A percentile compares a stretch with the other conserved stretches of the same genome.
These are phyloP conservation scores for Hanseniaspora lindneri DNA, from an alignment of 805 yeast species.

Conservation along the genomic window DNA sequence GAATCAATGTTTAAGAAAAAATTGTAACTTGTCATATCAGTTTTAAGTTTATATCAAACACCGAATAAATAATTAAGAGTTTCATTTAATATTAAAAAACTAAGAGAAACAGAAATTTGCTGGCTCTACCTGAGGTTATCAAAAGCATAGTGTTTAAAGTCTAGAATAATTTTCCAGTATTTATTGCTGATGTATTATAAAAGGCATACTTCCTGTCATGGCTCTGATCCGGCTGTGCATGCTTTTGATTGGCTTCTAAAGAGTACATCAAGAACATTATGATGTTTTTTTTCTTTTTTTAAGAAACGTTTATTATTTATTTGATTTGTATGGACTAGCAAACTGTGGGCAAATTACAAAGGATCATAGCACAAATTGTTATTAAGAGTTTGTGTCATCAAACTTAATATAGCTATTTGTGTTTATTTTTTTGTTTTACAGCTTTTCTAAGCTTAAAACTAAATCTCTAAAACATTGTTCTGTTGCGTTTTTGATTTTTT, in stretches of 20 bases:
- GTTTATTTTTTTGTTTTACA: no score
- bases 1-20: not conserved
- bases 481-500: slow-evolving; percentile 7
- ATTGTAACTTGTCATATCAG: not conserved
- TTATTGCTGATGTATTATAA: slow-evolving; percentile 14
- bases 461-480: no score
- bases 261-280: no score
- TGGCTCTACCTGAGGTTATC: not conserved
- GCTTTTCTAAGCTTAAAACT: no score
- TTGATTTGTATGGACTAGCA: no score
- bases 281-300: not conserved
- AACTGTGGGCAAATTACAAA: no score
- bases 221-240: slow-evolving; percentile 15
- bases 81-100: no score
- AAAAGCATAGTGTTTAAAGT: slow-evolving; percentile 8
- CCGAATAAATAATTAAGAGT: not conserved
- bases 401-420: no score
- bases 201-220: slow-evolving; percentile 9
- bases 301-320: not conserved
- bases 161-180: slow-evolving; percentile 14
- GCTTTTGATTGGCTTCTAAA: not conserved
- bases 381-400: no score
- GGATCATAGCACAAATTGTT: no score
- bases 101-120: not conserved
- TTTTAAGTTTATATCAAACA: no score